Evolutionary conservation across 2,329 filamentous ascomycete species (phyloP).

Genomic region (Knufia fluminis): DNA sequence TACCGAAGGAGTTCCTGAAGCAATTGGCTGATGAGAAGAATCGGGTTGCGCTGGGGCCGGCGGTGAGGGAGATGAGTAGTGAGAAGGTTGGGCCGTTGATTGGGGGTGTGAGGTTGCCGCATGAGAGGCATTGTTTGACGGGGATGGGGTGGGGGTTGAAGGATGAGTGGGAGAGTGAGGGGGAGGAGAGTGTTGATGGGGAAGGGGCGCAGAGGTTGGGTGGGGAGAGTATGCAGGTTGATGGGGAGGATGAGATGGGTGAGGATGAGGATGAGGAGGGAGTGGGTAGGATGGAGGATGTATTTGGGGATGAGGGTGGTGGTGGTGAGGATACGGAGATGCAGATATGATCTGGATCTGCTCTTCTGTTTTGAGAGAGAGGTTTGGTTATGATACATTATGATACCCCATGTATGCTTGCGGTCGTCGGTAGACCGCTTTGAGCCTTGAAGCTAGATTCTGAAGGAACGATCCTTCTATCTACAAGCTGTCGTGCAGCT

Average conservation of each 20-base stretch:
- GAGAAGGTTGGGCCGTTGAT: conserved; percentile 30
- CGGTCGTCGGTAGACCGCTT: not conserved
- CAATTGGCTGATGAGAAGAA: conserved; percentile 50
- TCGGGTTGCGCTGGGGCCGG: conserved; percentile 44
- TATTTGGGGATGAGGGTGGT: conserved; percentile 28
- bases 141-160: conserved; percentile 48
- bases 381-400: conserved; percentile 1
- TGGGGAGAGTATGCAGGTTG: conserved; percentile 21
- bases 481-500: too few species aligned
- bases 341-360: conserved; percentile 7
- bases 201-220: conserved; percentile 21
- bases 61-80: conserved; percentile 14
- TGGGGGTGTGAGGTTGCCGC: conserved; percentile 50
- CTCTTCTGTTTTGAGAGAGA: not conserved
- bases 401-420: conserved; percentile 7
- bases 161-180: conserved; percentile 50
- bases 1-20: conserved; percentile 54
- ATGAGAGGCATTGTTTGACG: conserved; percentile 53
- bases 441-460: too few species aligned
- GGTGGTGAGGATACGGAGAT: conserved; percentile 37
- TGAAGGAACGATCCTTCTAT: too few species aligned
- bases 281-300: conserved; percentile 25
- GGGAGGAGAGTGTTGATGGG: conserved; percentile 34
- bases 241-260: conserved; percentile 27
- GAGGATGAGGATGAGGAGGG: conserved; percentile 24